Evolutionary conservation across 352 stramenopile species (phyloP).

Genomic region (Phytophthora podocarpi): DNA sequence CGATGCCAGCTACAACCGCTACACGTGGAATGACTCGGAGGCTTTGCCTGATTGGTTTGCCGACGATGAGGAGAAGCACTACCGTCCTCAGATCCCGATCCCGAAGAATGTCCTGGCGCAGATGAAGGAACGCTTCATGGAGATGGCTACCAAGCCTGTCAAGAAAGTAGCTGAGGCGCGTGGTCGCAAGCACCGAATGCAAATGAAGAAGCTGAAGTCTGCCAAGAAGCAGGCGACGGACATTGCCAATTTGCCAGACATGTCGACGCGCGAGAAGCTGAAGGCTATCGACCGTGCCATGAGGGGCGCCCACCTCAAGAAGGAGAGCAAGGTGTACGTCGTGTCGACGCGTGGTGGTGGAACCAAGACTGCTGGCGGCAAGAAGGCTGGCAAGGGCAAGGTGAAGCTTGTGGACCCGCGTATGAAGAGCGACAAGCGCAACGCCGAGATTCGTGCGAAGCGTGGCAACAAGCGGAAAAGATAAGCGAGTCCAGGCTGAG

Average conservation of each 20-base stretch:
- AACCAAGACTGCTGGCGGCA: conserved; percentile 62
- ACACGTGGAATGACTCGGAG: conserved; percentile 97
- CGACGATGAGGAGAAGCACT: conserved; percentile 96
- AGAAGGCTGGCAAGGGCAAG: conserved; percentile 85
- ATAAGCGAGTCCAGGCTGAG: conserved; percentile 35
- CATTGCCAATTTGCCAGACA: conserved; percentile 95
- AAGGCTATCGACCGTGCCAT: conserved; percentile 98
- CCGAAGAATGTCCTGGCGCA: conserved; percentile 96
- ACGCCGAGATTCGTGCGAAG: conserved; percentile 81
- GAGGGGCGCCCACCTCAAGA: conserved; percentile 89
- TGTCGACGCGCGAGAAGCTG: conserved; percentile 98
- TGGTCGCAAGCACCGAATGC: conserved; percentile 93
- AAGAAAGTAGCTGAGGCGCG: conserved; percentile 99
- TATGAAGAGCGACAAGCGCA: conserved; percentile 97
- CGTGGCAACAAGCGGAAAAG: conserved; percentile 89
- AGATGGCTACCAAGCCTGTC: conserved; percentile 96
- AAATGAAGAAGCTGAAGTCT: conserved; percentile 95
- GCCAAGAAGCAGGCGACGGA: conserved; percentile 98
- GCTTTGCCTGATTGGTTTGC: conserved; percentile 98
- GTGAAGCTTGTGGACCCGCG: conserved; percentile 98
- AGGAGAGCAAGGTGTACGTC: conserved; percentile 97
- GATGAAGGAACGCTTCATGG: conserved; percentile 97
- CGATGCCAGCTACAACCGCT: conserved; percentile 99
- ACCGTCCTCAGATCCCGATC: conserved; percentile 98
- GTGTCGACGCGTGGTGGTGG: conserved; percentile 87